Evolutionary conservation across 306 rosid species (phyloP).

Genomic region (cucumber (Cucumis sativus)): Cucumber_9930_V3 NC_026659.2:2040501-2041000

Average conservation of each 20-base stretch:
- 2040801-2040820: not conserved
- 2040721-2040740: not conserved
- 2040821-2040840: not conserved
- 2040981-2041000: slow-evolving; percentile 67
- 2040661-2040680: not conserved
- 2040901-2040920: slow-evolving; percentile 29
- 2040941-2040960: slow-evolving; percentile 66
- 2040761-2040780: too few relatives aligned
- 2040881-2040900: not conserved
- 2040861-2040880: slow-evolving; percentile 9
- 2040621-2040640: not conserved
- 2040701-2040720: not conserved
- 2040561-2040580: too few relatives aligned
- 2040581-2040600: too few relatives aligned
- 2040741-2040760: not conserved
- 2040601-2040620: not conserved
- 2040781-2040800: slow-evolving; percentile 10
- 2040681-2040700: not conserved
- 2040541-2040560: too few relatives aligned
- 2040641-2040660: not conserved
- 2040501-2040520: too few relatives aligned
- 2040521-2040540: too few relatives aligned
- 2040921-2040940: slow-evolving; percentile 33
- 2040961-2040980: slow-evolving; percentile 60
- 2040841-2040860: slow-evolving; percentile 5